phyloP scores from a whole-genome alignment of 306 rosid species.

The Cotoneaster glaucophyllus region DNA sequence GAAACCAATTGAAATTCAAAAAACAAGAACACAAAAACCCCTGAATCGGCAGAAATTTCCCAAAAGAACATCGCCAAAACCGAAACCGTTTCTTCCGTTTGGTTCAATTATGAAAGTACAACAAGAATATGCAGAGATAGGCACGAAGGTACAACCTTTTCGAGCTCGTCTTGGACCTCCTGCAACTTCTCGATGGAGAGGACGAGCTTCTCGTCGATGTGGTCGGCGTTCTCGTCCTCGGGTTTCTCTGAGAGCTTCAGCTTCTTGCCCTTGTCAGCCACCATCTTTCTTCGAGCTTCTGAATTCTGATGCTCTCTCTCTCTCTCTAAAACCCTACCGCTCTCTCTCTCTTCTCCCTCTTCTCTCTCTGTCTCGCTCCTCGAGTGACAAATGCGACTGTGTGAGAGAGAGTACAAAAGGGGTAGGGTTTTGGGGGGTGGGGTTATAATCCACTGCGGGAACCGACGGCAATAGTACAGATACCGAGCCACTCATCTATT shows the following conservation, averaged over 20 bases:
- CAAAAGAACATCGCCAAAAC: neutral
- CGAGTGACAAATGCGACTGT: neutral
- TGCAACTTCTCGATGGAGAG: slow-evolving; percentile 76
- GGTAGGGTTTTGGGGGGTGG: slow-evolving; percentile 58
- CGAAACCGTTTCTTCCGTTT: neutral
- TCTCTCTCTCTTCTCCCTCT: neutral
- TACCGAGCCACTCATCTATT: neutral
- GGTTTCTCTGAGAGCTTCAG: slow-evolving; percentile 41
- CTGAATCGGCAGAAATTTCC: neutral
- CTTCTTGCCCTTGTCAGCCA: slow-evolving; percentile 63
- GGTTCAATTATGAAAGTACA: neutral
- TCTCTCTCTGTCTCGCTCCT: neutral
- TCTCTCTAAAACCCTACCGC: slow-evolving; percentile 56
- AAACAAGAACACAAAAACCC: neutral
- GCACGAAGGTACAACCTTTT: slow-evolving; percentile 41
- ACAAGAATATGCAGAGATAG: neutral
- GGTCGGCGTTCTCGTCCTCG: slow-evolving; percentile 44
- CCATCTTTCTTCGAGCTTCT: slow-evolving; percentile 36
- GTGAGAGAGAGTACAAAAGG: neutral
- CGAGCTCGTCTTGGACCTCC: slow-evolving; percentile 89
- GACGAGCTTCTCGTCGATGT: slow-evolving; percentile 65
- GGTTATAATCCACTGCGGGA: slow-evolving; percentile 20
- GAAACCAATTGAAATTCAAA: neutral
- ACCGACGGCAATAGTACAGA: neutral
- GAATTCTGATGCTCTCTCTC: neutral